A percentile compares a stretch with the other conserved stretches of the same genome.
phyloP scores from a whole-genome alignment of 2,329 filamentous ascomycete genomes.

The Fusarium paranaense region DNA sequence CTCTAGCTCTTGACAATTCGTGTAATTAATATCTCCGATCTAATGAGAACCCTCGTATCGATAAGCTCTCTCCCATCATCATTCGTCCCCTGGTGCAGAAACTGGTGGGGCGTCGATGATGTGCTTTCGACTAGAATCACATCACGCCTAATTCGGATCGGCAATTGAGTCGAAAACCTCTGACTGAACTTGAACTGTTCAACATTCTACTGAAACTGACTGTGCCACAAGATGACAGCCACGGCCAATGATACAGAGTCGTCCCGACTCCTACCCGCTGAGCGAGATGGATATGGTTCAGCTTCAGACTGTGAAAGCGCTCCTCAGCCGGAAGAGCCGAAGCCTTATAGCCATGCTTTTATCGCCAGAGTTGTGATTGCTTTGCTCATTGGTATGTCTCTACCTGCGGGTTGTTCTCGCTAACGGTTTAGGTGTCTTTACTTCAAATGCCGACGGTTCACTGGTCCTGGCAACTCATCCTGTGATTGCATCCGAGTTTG shows the following conservation, averaged over 20 bases:
- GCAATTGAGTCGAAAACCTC: neutral
- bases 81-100: neutral
- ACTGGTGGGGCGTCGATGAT: slow-evolving; percentile 4
- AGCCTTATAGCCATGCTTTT: slow-evolving; percentile 28
- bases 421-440: slow-evolving; percentile 62
- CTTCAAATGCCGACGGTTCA: slow-evolving; percentile 72
- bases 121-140: slow-evolving; percentile 5
- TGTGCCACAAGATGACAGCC: neutral
- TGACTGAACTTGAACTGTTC: neutral
- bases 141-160: neutral
- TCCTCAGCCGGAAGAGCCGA: neutral
- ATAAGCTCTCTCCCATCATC: neutral
- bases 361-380: slow-evolving; percentile 31
- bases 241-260: slow-evolving; percentile 11
- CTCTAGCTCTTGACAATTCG: neutral
- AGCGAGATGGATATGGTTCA: slow-evolving; percentile 11
- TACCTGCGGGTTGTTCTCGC: neutral
- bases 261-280: slow-evolving; percentile 10
- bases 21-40: neutral
- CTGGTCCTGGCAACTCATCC: slow-evolving; percentile 75
- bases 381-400: slow-evolving; percentile 28
- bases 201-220: neutral
- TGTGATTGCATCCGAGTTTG: slow-evolving; percentile 70
- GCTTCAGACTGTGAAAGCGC: slow-evolving; percentile 13
- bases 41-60: neutral